phyloP scores from a whole-genome alignment of 2,329 filamentous ascomycete species.

The Penicillium sp. region DNA sequence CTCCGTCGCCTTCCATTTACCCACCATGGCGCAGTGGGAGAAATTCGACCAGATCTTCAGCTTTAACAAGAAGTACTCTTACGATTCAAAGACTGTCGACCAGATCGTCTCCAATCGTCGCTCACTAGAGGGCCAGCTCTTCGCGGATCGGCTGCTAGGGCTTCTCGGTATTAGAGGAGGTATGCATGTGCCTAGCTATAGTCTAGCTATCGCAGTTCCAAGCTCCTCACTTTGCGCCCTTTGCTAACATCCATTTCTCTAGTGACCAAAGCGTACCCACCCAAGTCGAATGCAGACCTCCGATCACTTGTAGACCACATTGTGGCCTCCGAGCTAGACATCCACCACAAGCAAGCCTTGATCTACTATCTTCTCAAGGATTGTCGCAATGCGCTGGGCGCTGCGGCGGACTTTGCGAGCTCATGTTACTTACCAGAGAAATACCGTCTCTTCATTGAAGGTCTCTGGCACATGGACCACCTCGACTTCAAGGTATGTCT shows the following conservation, averaged over 20 bases:
- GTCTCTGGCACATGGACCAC: slow-evolving; percentile 79
- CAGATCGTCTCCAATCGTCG: slow-evolving; percentile 71
- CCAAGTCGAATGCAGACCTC: slow-evolving; percentile 69
- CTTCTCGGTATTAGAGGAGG: slow-evolving; percentile 72
- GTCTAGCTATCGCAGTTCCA: slow-evolving; percentile 16
- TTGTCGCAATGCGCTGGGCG: slow-evolving; percentile 60
- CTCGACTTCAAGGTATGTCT: slow-evolving; percentile 65
- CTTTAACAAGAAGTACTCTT: slow-evolving; percentile 62
- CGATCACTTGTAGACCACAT: slow-evolving; percentile 73
- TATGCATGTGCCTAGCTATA: slow-evolving; percentile 40
- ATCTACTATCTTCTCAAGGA: slow-evolving; percentile 85
- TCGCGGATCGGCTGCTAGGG: slow-evolving; percentile 77
- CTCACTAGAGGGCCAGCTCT: slow-evolving; percentile 70
- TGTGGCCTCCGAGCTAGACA: slow-evolving; percentile 64
- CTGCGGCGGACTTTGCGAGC: slow-evolving; percentile 63
- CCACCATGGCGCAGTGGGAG: slow-evolving; percentile 54
- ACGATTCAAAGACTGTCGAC: slow-evolving; percentile 64
- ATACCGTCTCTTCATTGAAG: slow-evolving; percentile 80
- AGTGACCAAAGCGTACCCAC: slow-evolving; percentile 73
- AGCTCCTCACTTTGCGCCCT: neutral
- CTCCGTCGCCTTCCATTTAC: slow-evolving; percentile 1
- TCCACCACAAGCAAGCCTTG: slow-evolving; percentile 79
- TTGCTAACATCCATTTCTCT: slow-evolving; percentile 13
- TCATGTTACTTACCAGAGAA: slow-evolving; percentile 71
- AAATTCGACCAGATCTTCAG: slow-evolving; percentile 72